Base-by-base conservation (phyloP, 1,139 yeast genomes). In the Pichia kudriavzevii region DNA sequence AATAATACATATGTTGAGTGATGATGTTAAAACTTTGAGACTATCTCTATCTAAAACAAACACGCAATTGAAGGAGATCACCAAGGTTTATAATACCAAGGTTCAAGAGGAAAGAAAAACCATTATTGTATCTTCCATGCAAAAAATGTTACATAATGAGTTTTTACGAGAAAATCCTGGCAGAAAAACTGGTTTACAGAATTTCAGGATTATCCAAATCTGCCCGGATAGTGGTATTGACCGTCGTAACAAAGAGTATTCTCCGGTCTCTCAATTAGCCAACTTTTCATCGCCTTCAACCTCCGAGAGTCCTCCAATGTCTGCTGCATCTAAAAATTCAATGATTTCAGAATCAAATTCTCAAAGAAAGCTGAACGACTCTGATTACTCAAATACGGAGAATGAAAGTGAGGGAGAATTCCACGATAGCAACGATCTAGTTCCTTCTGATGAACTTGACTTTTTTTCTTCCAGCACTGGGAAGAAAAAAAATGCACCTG, bases 61-160 rank as follows among this genome's bases (percentile, higher is more conserved):
- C 28, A 32, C 36, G 15, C 35, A 38, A 8, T 47, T 47, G 16
- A 17, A 30, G 11, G 46, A 46, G 19, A 43, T 48, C 13, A 52
- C 50, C 26, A 42, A 27, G 12, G 16, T 40, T 4, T 39, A 45
- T 16, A 39, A 40, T 12, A 28, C 37, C 24, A 51, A 49, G 37
- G 35, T 55, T 13, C 22, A 29, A 16, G 40, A 35, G 12, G 58
- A 53, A 25, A 42, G 53, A 26, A 39, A 34, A 28, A 45, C 57
- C 27, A 46, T 54, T 32, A 49, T 36, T 22, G 43, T 44, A 31
- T 39, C 46, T 5, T 29, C 44, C 14, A 18, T 25, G 11, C 45
- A 41, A 26, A 34, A 22, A 28, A 19, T 30, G 24, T 30, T 41
- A 12, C 42, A 39, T 28, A 29, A 36, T 40, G 46, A 43, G 45